phyloP scores from a whole-genome alignment of 78 protist genomes.

The Pirum gemmata region DNA sequence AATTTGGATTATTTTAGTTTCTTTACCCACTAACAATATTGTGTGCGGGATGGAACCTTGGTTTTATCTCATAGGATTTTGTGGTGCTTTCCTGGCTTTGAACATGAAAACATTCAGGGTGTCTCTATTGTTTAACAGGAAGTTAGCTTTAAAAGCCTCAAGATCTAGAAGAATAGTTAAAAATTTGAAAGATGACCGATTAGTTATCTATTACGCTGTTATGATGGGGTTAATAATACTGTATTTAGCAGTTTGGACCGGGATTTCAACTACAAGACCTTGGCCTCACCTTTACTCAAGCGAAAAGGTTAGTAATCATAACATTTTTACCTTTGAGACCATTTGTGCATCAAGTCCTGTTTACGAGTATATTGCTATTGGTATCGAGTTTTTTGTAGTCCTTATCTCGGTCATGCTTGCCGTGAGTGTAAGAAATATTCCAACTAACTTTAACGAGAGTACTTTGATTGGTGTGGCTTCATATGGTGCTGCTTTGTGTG shows the following conservation, averaged over 20 bases:
- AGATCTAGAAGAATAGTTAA: too few relatives aligned
- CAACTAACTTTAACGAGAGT: background rate
- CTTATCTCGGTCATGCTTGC: background rate
- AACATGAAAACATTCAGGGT: too few relatives aligned
- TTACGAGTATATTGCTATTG: background rate
- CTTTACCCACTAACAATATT: too few relatives aligned
- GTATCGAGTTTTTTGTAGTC: background rate
- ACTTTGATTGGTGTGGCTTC: background rate
- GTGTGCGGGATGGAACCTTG: too few relatives aligned
- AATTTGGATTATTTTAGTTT: too few relatives aligned
- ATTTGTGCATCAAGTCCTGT: background rate
- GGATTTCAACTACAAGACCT: background rate
- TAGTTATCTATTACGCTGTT: too few relatives aligned
- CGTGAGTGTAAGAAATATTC: background rate
- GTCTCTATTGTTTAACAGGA: too few relatives aligned
- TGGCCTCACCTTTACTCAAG: background rate
- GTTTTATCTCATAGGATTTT: too few relatives aligned
- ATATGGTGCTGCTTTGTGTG: background rate
- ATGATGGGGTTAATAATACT: too few relatives aligned
- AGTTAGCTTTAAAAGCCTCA: too few relatives aligned
- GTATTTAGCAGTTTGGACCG: background rate
- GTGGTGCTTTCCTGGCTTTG: too few relatives aligned
- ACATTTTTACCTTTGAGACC: background rate
- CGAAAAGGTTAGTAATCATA: background rate
- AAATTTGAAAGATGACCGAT: too few relatives aligned